phyloP scores from a whole-genome alignment of 768 basidiomycete genomes.

The Pleurotus ostreatus region DNA sequence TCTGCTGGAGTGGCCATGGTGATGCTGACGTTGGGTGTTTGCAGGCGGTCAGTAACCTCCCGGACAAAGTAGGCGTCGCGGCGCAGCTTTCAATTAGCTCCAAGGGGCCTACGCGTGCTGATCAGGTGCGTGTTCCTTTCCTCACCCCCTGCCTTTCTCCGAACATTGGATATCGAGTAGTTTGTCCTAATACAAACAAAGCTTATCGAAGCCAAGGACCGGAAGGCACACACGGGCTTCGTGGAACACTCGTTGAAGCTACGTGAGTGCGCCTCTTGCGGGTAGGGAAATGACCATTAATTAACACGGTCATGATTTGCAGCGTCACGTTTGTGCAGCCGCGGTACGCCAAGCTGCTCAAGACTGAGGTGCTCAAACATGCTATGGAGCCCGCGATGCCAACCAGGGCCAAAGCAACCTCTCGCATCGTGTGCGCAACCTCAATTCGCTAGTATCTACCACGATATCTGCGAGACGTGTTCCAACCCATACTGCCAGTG shows the following conservation, averaged over 20 bases:
- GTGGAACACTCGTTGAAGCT: conserved; percentile 86
- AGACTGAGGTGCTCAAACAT: no score
- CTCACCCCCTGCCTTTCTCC: not conserved
- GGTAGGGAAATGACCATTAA: not conserved
- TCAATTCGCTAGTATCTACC: no score
- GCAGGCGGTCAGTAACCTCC: conserved; percentile 82
- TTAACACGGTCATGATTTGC: not conserved
- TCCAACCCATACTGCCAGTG: no score
- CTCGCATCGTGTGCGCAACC: no score
- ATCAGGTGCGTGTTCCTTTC: conserved; percentile 52
- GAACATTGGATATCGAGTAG: conserved; percentile 31
- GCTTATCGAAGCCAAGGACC: conserved; percentile 66
- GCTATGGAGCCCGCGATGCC: no score
- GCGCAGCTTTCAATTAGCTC: conserved; percentile 81
- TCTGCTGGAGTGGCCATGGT: not conserved
- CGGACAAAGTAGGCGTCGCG: conserved; percentile 89
- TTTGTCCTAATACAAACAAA: conserved; percentile 79
- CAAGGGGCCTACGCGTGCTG: conserved; percentile 82
- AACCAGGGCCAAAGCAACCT: no score
- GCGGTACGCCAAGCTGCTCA: no score
- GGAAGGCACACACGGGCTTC: conserved; percentile 63
- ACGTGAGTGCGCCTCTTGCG: conserved; percentile 42
- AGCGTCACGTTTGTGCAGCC: no score
- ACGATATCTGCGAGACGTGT: no score
- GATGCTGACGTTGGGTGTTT: conserved; percentile 4